Conservation (phyloP, 2,329 filamentous ascomycete species). For the Hymenoscyphus scutula region DNA sequence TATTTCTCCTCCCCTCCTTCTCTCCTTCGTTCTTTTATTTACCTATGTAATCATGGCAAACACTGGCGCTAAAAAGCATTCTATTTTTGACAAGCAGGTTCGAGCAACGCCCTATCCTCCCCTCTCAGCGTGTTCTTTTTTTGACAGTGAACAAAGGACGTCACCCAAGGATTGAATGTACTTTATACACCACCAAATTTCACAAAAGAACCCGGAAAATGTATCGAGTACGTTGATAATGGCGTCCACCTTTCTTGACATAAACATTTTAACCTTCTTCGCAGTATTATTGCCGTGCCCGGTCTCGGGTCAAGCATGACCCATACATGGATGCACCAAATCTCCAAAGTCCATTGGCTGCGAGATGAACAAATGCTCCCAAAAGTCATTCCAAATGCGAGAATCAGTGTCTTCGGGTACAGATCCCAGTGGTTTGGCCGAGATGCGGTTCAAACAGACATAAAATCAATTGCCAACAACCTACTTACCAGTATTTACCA, state of each 20-base stretch:
- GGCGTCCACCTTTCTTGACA: too few relatives aligned
- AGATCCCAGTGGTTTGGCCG: conserved; percentile 11
- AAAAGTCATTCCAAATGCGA: conserved; percentile 7
- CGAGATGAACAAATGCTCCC: conserved; percentile 8
- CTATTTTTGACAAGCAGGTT: conserved; percentile 10
- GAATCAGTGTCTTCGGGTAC: conserved; percentile 12
- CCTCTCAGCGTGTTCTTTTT: neutral
- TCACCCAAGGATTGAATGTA: conserved; percentile 5
- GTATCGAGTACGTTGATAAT: conserved; percentile 3
- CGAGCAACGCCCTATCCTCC: neutral
- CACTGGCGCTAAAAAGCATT: conserved; percentile 8
- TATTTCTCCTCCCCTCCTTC: neutral
- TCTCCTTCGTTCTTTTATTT: neutral
- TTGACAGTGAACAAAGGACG: conserved; percentile 6
- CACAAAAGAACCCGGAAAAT: conserved; percentile 7
- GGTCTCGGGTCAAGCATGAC: conserved; percentile 8
- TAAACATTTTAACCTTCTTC: neutral
- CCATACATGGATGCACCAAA: conserved; percentile 3
- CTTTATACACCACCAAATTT: conserved; percentile 6
- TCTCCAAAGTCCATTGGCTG: conserved; percentile 3
- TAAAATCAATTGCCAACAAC: neutral
- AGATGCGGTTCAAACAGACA: conserved; percentile 5
- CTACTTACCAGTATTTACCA: conserved; percentile 1
- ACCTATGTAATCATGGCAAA: conserved; percentile 4
- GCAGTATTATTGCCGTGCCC: conserved; percentile 9